These are phyloP conservation scores for Fusarium denticulatum DNA, from an alignment of 2,329 filamentous ascomycete species.

Conservation along the genomic window DNA sequence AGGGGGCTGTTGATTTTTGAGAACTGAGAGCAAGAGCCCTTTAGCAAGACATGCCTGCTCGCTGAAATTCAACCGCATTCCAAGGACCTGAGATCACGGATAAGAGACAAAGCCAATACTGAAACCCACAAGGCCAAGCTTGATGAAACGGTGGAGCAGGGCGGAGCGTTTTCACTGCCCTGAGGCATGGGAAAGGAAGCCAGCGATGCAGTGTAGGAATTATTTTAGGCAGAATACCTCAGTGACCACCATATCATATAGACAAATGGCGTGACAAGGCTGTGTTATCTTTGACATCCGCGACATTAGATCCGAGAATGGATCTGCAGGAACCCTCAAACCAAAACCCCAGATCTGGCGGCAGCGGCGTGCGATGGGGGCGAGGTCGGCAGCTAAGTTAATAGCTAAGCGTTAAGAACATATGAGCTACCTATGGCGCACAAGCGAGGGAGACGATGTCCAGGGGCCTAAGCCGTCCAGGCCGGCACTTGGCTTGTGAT, in stretches of 20 bases:
- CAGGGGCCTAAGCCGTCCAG: slow-evolving; percentile 12
- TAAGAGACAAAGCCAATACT: not conserved
- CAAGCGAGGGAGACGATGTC: slow-evolving; percentile 6
- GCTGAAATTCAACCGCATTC: not conserved
- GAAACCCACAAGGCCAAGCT: not conserved
- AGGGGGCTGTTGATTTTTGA: slow-evolving; percentile 15
- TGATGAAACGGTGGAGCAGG: slow-evolving; percentile 3
- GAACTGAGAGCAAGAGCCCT: slow-evolving; percentile 1
- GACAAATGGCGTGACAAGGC: slow-evolving; percentile 8
- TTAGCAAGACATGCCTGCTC: not conserved
- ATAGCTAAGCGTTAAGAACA: slow-evolving; percentile 5
- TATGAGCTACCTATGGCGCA: slow-evolving; percentile 9
- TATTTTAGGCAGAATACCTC: slow-evolving; percentile 7
- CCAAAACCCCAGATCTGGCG: slow-evolving; percentile 40
- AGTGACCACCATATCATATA: not conserved
- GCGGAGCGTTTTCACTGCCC: slow-evolving; percentile 15
- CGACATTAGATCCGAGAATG: slow-evolving; percentile 31
- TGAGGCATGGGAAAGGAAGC: not conserved
- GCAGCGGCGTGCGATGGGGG: slow-evolving; percentile 19
- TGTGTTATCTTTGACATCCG: slow-evolving; percentile 8
- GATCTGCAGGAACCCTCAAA: slow-evolving; percentile 42
- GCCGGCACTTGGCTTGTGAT: slow-evolving; percentile 31
- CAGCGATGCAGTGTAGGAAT: not conserved
- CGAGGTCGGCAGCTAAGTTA: slow-evolving; percentile 17
- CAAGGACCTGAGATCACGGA: slow-evolving; percentile 1